Evolutionary conservation across 192 early-diverging fungal genomes (phyloP), one percentile per base, ranked within the genome.

Genomic region (Backusella mclennaniae): DNA sequence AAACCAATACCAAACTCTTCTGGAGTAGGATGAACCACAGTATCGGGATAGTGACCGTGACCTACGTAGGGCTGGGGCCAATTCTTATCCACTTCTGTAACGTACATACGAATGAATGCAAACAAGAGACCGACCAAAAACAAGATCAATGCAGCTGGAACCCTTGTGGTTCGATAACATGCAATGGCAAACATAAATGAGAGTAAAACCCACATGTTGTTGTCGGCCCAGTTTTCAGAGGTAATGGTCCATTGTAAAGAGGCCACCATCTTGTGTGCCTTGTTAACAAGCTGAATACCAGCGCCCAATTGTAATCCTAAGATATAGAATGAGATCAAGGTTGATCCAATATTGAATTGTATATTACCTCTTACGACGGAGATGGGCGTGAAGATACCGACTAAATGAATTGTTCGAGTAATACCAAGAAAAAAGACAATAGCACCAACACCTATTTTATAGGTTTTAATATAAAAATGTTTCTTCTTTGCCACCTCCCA

Each of bases 1-100:
- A 96, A 93, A n/a, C 93, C 94, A 12, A 72, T 83, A 53, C 85
- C 83, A 83, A 94, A 93, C 67, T 94, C 90, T 59, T 81, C 76
- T 23, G 86, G 84, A 5, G 91, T 89, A 1, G 92, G 91, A 21
- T 88, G 85, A 26, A 89, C 84, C 1, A 86, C 72, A 0, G 77
- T 72, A n/a, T 87, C 83, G 17, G 86, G 86, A 80, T 90, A 92
- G 66, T 91, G 80, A 12, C 83, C 87, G 66, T 87, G 87, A 53
- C 84, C 79, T 2, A 75, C 44, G 33, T 68, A 83, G 14, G 69
- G 89, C 76, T 67, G 79, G 42, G 77, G 78, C 75, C 41, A 17
- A n/a, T 72, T 67, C 4, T 49, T 75, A 21, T 73, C 63, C 2
- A 77, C 81, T 15, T 44, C 70, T 21, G 74, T 75, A 12, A 11